These are phyloP conservation scores for Sclerotinia sclerotiorum DNA, from an alignment of 2,329 filamentous ascomycete species.

Conservation along the genomic window DNA sequence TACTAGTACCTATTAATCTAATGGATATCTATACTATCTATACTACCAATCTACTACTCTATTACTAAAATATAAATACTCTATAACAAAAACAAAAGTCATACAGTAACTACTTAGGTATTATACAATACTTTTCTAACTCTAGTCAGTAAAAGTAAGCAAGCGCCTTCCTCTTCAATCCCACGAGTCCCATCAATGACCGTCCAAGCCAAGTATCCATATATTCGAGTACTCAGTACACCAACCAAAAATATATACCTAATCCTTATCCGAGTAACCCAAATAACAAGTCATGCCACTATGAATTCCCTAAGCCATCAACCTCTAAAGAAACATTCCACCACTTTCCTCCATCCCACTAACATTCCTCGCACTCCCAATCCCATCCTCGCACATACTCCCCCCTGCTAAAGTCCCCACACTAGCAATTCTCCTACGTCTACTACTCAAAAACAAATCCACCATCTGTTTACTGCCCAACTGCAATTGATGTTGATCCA, in stretches of 20 bases:
- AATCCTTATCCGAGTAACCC: background rate
- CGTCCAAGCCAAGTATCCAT: background rate
- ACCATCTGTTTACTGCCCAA: conserved; percentile 54
- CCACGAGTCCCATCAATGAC: background rate
- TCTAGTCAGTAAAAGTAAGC: no score
- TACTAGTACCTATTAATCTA: background rate
- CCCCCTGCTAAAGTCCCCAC: conserved; percentile 42
- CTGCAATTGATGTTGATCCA: conserved; percentile 42
- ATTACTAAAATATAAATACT: no score
- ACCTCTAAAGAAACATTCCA: background rate
- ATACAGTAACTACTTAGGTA: background rate
- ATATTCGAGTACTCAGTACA: background rate
- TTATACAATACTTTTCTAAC: background rate
- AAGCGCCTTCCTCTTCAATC: background rate
- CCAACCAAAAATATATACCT: background rate
- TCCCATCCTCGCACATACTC: conserved; percentile 4
- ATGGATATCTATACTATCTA: background rate
- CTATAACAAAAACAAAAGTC: background rate
- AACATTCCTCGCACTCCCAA: background rate
- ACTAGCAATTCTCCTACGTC: conserved; percentile 46
- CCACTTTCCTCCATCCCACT: background rate
- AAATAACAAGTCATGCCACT: background rate
- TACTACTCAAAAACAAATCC: conserved; percentile 53
- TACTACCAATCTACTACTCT: no score
- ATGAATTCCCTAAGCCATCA: background rate